Evolutionary conservation across 2,329 filamentous ascomycete genomes (phyloP).

Genomic region (Penicillium freii): DNA sequence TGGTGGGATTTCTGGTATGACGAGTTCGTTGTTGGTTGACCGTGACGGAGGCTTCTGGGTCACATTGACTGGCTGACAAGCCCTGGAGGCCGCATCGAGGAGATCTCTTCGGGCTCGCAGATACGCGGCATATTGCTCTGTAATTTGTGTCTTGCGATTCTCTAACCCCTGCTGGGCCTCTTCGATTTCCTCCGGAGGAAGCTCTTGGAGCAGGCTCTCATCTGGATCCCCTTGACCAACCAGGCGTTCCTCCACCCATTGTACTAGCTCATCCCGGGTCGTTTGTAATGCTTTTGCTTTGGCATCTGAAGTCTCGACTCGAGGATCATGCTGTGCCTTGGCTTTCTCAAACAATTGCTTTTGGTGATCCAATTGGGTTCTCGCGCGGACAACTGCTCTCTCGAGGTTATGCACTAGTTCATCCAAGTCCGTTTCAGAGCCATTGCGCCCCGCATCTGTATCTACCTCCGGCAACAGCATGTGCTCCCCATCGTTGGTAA

Average conservation of each 20-base stretch:
- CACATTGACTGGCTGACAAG: constrained; percentile 34
- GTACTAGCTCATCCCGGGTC: constrained; percentile 50
- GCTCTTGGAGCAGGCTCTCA: constrained; percentile 27
- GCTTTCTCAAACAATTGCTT: constrained; percentile 35
- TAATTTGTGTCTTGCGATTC: constrained; percentile 34
- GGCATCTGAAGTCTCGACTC: constrained; percentile 9
- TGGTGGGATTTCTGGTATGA: constrained; percentile 16
- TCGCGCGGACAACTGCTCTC: constrained; percentile 39
- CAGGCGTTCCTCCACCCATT: constrained; percentile 53
- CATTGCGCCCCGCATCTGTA: constrained; percentile 11
- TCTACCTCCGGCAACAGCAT: constrained; percentile 19
- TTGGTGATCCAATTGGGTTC: constrained; percentile 37
- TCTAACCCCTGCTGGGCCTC: constrained; percentile 31
- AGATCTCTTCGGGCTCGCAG: constrained; percentile 37
- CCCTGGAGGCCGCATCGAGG: constrained; percentile 37
- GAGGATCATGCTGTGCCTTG: constrained; percentile 26
- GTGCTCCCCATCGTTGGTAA: constrained; percentile 21
- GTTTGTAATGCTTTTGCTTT: constrained; percentile 42
- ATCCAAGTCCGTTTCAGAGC: constrained; percentile 27
- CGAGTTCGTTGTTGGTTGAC: constrained; percentile 14
- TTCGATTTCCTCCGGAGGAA: constrained; percentile 31
- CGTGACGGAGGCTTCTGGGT: constrained; percentile 23
- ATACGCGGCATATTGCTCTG: constrained; percentile 38
- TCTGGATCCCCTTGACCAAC: constrained; percentile 36
- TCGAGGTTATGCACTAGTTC: constrained; percentile 41